Percentiles rank a stretch among this genome's conserved stretches.
Evolutionary conservation across 257 asterid genomes (phyloP).

Genomic region (Solanum rostratum): DNA sequence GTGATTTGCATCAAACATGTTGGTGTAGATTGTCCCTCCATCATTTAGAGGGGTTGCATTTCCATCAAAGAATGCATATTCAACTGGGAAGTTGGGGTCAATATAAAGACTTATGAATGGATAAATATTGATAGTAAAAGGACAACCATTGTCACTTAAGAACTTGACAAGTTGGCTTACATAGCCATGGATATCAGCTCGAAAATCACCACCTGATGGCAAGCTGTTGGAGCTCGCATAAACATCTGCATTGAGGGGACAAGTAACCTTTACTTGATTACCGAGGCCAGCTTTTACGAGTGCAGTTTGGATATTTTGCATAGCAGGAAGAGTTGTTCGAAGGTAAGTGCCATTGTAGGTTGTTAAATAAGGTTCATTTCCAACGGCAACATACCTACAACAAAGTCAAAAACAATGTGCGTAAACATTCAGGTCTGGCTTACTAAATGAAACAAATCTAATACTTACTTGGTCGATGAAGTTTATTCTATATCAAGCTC

Average conservation of each 20-base stretch:
- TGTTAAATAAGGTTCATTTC: slow-evolving; percentile 57
- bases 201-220: slow-evolving; percentile 55
- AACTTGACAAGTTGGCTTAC: slow-evolving; percentile 32
- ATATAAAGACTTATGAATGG: slow-evolving; percentile 57
- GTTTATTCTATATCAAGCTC: background rate
- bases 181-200: slow-evolving; percentile 33
- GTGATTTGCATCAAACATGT: slow-evolving; percentile 60
- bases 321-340: slow-evolving; percentile 41
- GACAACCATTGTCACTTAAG: slow-evolving; percentile 34
- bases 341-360: slow-evolving; percentile 54
- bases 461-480: background rate
- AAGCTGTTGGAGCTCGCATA: slow-evolving; percentile 12
- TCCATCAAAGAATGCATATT: slow-evolving; percentile 15
- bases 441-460: background rate
- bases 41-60: slow-evolving; percentile 33
- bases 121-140: slow-evolving; percentile 51
- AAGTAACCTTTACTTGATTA: slow-evolving; percentile 43
- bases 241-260: slow-evolving; percentile 53
- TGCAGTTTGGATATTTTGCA: slow-evolving; percentile 35
- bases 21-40: slow-evolving; percentile 39
- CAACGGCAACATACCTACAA: slow-evolving; percentile 53
- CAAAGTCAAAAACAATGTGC: background rate
- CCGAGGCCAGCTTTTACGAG: slow-evolving; percentile 29
- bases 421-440: background rate
- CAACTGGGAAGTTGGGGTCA: slow-evolving; percentile 42